Evolutionary conservation across 2,329 filamentous ascomycete genomes (phyloP), one percentile per base, ranked within the genome.

Genomic region (Colletotrichum sp.): DNA sequence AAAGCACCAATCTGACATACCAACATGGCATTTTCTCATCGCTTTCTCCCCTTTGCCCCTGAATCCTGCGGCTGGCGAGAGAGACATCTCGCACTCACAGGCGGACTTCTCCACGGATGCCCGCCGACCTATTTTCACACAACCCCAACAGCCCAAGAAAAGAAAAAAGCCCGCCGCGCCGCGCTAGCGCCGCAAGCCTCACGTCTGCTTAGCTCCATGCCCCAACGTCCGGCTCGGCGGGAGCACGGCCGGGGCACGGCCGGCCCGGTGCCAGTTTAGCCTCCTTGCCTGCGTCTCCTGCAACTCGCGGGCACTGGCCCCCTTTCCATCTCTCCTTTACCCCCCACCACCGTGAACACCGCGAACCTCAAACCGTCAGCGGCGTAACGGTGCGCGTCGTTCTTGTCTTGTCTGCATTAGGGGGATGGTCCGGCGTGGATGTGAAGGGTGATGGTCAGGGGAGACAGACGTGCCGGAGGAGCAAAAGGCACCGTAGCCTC

Each of bases 211-310:
- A 65, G 74, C 59, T 73, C 48, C 12, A 64, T 69, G 43, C 70
- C n/a, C 59, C 74, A 43, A 65, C 43, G 59, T 76, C 70, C 70
- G 43, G 70, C 74, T 76, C 70, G 65, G 71, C 74, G 74, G 70
- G 70, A 76, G 74, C 74, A 73, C 74, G 74, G 74, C 72, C 74
- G 65, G 74, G 64, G 74, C 74, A 76, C 74, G 74, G 74, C 74
- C 74, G 74, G 70, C 48, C 74, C 74, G 74, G 43, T 65, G 74
- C 74, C 64, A 69, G 32, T 69, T 70, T 76, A 66, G 70, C 70
- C 64, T 76, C 70, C 70, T 52, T 68, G 14, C 70, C 32, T 76
- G 70, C 74, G 64, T 68, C 65, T 74, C 70, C 70, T 76, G 74
- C 74, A 60, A 69, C 73, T 68, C 43, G 63, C 30, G 43, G 43